phyloP scores from a whole-genome alignment of 2,329 filamentous ascomycete genomes.

The Sporothrix humicola region DNA sequence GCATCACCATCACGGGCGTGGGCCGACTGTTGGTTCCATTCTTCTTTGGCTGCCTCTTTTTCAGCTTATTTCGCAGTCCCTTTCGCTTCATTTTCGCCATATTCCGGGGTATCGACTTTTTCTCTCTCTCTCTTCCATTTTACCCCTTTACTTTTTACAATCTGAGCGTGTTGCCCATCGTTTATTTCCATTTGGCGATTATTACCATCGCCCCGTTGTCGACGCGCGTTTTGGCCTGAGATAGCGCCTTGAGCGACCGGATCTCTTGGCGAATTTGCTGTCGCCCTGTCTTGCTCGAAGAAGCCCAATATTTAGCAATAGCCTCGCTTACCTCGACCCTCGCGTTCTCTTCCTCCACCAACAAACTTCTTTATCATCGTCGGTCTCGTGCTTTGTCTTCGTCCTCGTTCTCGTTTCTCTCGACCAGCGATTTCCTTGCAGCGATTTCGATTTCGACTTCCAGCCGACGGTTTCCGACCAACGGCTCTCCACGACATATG shows the following conservation, averaged over 20 bases:
- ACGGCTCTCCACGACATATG: conserved; percentile 4
- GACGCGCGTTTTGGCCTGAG: conserved; percentile 20
- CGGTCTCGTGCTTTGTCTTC: not conserved
- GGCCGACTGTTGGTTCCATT: conserved; percentile 12
- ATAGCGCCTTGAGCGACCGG: conserved; percentile 9
- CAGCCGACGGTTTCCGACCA: conserved; percentile 12
- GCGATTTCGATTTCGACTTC: not conserved
- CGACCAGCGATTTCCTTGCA: too few relatives aligned
- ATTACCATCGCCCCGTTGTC: conserved; percentile 1
- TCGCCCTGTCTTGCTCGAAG: conserved; percentile 1
- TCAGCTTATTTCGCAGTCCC: not conserved
- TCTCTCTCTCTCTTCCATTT: not conserved
- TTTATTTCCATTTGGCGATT: conserved; percentile 1
- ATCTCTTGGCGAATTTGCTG: conserved; percentile 19
- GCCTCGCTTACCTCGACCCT: not conserved
- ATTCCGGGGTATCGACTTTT: not conserved
- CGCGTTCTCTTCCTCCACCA: not conserved
- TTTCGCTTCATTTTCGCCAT: not conserved
- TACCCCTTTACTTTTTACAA: not conserved
- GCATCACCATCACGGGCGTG: conserved; percentile 22
- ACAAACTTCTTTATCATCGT: not conserved
- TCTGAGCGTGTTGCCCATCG: not conserved
- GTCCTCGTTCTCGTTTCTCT: not conserved
- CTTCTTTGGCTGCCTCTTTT: conserved; percentile 20
- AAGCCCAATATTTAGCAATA: not conserved